These are phyloP conservation scores for Penicillium turbatum DNA, from an alignment of 495 filamentous ascomycete species.

Conservation along the genomic window DNA sequence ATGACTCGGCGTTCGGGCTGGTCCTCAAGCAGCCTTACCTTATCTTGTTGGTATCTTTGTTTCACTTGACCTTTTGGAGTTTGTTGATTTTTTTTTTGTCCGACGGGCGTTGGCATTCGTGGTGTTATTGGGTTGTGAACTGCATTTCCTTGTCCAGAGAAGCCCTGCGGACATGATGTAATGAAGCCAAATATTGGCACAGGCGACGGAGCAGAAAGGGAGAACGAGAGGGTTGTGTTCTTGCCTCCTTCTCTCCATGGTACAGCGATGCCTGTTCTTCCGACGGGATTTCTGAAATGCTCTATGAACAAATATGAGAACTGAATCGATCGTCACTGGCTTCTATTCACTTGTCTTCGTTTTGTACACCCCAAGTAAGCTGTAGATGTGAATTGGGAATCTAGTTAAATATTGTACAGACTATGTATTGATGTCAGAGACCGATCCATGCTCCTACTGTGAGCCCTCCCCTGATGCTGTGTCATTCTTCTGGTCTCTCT, in stretches of 20 bases:
- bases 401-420: constrained; percentile 6
- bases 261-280: constrained; percentile 20
- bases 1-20: constrained; percentile 32
- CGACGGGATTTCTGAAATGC: constrained; percentile 19
- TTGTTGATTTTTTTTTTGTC: constrained; percentile 16
- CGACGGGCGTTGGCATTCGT: constrained; percentile 35
- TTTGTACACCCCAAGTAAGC: neutral
- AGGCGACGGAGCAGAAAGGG: constrained; percentile 12
- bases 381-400: constrained; percentile 6
- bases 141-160: constrained; percentile 29
- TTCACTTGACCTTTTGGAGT: constrained; percentile 20
- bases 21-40: constrained; percentile 8
- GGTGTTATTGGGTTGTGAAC: constrained; percentile 24
- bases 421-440: neutral
- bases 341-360: neutral
- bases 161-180: constrained; percentile 36
- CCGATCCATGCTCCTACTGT: neutral
- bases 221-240: neutral
- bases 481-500: constrained; percentile 20
- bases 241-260: constrained; percentile 9
- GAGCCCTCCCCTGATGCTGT: neutral
- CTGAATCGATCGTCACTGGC: constrained; percentile 20
- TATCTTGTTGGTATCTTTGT: constrained; percentile 10
- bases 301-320: constrained; percentile 29
- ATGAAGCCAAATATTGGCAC: constrained; percentile 33